Evolutionary conservation across 192 early-diverging fungal genomes (phyloP), one percentile per base, ranked within the genome.

Genomic region (Umbelopsis vinacea): DNA sequence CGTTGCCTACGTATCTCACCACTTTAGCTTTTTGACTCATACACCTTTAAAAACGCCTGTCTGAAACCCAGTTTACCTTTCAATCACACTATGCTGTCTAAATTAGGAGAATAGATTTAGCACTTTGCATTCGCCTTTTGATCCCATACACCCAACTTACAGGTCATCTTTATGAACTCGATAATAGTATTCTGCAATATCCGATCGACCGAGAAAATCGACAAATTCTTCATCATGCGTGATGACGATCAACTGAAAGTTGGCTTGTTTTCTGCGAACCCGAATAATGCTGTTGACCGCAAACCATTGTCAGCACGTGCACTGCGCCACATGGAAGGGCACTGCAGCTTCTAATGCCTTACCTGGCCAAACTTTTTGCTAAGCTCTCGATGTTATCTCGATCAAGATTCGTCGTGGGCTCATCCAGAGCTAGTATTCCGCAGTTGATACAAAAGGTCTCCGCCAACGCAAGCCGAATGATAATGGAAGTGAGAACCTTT

Each of bases 221-320:
- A 98, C 87, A 82, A 99, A 99, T 29, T 92, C 89, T 75, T 98
- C 97, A 80, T 99, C 97, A 74, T 99, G 98, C 15, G 98, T 98
- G 74, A 99, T 98, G 38, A 99, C 85, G 50, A 99, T 90, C 35
- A 99, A 82, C 82, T 99, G 98, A 75, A 99, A 99, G 81, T 98
- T 98, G 70, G 83, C 75, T 79, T 98, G 95, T 23, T 81, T 78
- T 46, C 89, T 81, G 12, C 95, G 89, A 17, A 79, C 75, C 71
- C 92, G 88, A 72, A 99, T 95, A 60, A 99, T 94, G 40, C 91
- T 86, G 66, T 11, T 54, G 2, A 68, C 3, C 54, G 38, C 35
- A 68, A 74, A 57, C n/a, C 19, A 33, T 10, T 15, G 53, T 63
- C 14, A 21, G 19, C 33, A 15, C 19, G 53, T 70, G 11, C 26